These are phyloP conservation scores for Climacium dendroides DNA, from an alignment of 225 moss, liverwort and hornwort genomes.

Conservation along the genomic window DNA sequence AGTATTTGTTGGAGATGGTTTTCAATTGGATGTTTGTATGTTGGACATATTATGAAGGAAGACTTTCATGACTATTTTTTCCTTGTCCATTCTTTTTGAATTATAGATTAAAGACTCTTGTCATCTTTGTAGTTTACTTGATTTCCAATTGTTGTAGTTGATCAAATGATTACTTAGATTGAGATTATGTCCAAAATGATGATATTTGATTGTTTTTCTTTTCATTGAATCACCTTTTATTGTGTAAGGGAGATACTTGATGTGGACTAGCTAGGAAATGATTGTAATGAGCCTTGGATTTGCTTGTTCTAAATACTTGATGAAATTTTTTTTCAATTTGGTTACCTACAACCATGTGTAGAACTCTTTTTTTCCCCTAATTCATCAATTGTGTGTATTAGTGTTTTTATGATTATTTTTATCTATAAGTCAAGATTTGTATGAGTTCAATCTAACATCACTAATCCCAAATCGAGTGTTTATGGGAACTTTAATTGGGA, in stretches of 20 bases:
- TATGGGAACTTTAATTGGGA: too few relatives aligned
- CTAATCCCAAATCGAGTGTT: neutral
- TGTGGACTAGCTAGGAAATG: neutral
- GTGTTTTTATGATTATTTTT: neutral
- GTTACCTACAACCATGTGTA: too few relatives aligned
- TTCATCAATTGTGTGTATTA: too few relatives aligned
- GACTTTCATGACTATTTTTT: neutral
- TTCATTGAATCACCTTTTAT: neutral
- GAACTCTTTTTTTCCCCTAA: too few relatives aligned
- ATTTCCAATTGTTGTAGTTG: neutral
- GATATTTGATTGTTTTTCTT: neutral
- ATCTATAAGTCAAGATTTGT: neutral
- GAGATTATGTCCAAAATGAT: neutral
- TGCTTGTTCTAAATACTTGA: too few relatives aligned
- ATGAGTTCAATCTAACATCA: too few relatives aligned
- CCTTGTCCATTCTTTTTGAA: neutral
- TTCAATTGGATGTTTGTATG: neutral
- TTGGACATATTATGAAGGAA: neutral
- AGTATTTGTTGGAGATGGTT: rapidly evolving
- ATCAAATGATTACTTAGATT: neutral
- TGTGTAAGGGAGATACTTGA: neutral
- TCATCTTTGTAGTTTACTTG: neutral
- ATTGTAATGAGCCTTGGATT: neutral
- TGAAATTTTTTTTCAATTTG: too few relatives aligned
- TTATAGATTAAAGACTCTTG: too few relatives aligned